Evolutionary conservation across 495 filamentous ascomycete genomes (phyloP), one percentile per base, ranked within the genome.

Genomic region (Neurospora intermedia): DNA sequence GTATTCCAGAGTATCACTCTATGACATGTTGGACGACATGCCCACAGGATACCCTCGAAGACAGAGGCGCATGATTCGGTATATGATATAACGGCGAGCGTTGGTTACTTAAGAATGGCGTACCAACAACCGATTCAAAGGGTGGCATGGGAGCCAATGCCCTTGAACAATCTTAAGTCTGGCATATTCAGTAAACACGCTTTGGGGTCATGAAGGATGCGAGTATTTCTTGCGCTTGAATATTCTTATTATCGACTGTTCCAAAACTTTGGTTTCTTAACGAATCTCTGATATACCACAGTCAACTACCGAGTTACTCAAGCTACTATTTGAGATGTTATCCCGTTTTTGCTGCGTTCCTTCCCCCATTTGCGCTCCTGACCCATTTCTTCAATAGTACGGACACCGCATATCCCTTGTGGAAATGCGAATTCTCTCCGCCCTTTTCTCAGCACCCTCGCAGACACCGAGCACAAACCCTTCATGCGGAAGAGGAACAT

Each of bases 391-490:
- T 18, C 54, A 62, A 31, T 2, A 31, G 27, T 3, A 15, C 35
- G 13, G 11, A 62, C 27, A 35, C 15, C 15, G 8, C 54, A 2
- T 2, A 16, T 35, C 27, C 27, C 3, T 23, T 16, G 20, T 16
- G 13, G 15, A 13, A 35, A 35, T 62, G 23, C 54, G 23, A 9
- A 1, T 35, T 15, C 13, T 62, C 23, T 9, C 54, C 27, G 23
- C 13, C 13, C 23, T 31, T 2, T 27, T 62, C 70, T 40, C 66
- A 71, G 71, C n/a, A 77, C 77, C 72, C 73, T 79, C 42, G 80
- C 81, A 18, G 80, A 80, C 27, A 80, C 80, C 69, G 79, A 80
- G 69, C 78, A 81, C 70, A 80, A 81, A 70, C 78, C 79, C 4
- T 79, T 82, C 62, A 76, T 82, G 77, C 74, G 76, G 38, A 82